A percentile compares a stretch with the other conserved stretches of the same genome.
These are phyloP conservation scores for Ophiostoma ips DNA, from an alignment of 2,329 filamentous ascomycete genomes.

Conservation along the genomic window DNA sequence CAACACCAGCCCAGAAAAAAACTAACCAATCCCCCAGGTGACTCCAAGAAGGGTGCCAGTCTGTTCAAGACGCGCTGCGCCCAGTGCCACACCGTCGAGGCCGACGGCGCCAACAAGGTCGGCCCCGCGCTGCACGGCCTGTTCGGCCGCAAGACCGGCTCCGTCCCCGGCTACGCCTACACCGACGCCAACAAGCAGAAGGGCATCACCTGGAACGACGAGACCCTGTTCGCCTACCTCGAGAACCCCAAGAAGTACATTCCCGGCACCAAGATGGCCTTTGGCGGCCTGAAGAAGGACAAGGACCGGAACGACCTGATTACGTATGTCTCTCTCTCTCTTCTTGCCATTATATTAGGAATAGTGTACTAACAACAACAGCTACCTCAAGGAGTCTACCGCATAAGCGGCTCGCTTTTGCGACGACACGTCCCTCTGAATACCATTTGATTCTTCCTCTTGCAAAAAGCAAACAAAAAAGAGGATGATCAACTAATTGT, in stretches of 20 bases:
- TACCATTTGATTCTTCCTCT: no score
- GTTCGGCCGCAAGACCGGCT: constrained; percentile 89
- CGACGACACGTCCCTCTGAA: no score
- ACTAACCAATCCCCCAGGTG: constrained; percentile 43
- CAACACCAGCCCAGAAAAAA: neutral
- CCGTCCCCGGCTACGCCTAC: constrained; percentile 87
- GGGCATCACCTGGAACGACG: constrained; percentile 76
- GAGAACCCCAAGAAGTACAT: constrained; percentile 99
- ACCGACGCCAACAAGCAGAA: constrained; percentile 99
- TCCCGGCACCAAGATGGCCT: constrained; percentile 99
- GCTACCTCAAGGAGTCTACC: constrained; percentile 56
- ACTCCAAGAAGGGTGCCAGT: constrained; percentile 90
- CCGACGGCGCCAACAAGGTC: constrained; percentile 89
- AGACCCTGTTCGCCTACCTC: constrained; percentile 92
- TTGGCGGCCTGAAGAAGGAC: constrained; percentile 98
- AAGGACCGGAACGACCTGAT: constrained; percentile 99
- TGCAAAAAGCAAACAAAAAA: no score
- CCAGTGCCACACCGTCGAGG: constrained; percentile 95
- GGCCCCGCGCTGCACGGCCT: constrained; percentile 94
- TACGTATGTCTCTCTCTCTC: no score
- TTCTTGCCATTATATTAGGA: no score
- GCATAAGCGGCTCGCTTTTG: constrained; percentile 31
- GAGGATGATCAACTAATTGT: neutral
- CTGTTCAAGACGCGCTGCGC: constrained; percentile 99
- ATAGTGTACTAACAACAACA: no score